Percentiles rank a stretch among this genome's conserved stretches.
Evolutionary conservation across 768 basidiomycete species (phyloP).

Genomic region (Ramaria rubella): DNA sequence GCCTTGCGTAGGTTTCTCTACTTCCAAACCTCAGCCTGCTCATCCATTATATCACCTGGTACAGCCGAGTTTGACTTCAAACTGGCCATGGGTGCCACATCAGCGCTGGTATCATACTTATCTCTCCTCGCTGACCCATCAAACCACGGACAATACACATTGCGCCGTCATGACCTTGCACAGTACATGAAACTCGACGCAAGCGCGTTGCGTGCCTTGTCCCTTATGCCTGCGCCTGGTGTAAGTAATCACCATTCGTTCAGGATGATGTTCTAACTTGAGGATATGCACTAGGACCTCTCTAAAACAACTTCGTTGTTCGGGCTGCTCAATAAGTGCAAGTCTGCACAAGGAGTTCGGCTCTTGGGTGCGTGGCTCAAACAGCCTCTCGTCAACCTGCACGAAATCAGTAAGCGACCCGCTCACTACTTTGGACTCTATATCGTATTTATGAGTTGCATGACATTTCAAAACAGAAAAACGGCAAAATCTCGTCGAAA

Average conservation of each 20-base stretch:
- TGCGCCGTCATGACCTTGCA: constrained; percentile 83
- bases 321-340: constrained; percentile 89
- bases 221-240: constrained; percentile 68
- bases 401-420: constrained; percentile 72
- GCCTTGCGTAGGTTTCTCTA: constrained; percentile 11
- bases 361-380: constrained; percentile 90
- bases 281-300: constrained; percentile 14
- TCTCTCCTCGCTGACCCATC: constrained; percentile 68
- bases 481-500: constrained; percentile 82
- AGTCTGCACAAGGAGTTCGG: constrained; percentile 89
- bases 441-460: neutral
- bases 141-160: constrained; percentile 73
- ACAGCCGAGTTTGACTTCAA: constrained; percentile 73
- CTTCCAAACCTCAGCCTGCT: neutral
- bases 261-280: constrained; percentile 3
- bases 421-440: neutral
- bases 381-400: constrained; percentile 89
- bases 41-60: neutral
- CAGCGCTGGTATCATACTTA: constrained; percentile 80
- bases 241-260: constrained; percentile 24
- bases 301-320: constrained; percentile 80
- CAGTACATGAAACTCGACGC: constrained; percentile 97
- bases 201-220: constrained; percentile 85
- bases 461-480: constrained; percentile 44
- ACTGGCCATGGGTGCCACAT: constrained; percentile 70